These are phyloP conservation scores for Ogataea haglerorum DNA, from an alignment of 805 yeast species.

Conservation along the genomic window DNA sequence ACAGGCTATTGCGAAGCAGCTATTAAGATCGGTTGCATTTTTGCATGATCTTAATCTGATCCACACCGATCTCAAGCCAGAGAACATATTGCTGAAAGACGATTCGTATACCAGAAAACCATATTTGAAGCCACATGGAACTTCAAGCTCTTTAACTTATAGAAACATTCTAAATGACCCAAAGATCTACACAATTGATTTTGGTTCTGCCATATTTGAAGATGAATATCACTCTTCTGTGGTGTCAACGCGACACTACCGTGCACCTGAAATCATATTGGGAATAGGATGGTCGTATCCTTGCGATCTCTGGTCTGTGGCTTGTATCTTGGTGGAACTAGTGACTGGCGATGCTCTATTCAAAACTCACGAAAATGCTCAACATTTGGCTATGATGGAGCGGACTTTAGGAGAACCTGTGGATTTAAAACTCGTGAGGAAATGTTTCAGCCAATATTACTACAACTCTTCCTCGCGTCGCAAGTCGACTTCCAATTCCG, in stretches of 20 bases:
- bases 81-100: conserved; percentile 73
- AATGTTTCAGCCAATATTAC: conserved; percentile 29
- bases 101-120: conserved; percentile 42
- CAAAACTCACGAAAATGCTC: conserved; percentile 91
- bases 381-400: conserved; percentile 95
- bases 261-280: conserved; percentile 94
- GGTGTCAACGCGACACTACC: conserved; percentile 91
- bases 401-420: conserved; percentile 59
- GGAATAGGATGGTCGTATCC: conserved; percentile 98
- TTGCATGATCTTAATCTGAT: conserved; percentile 86
- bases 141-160: conserved; percentile 1
- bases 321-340: conserved; percentile 87
- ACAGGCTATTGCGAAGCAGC: conserved; percentile 82
- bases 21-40: conserved; percentile 80
- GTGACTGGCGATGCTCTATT: conserved; percentile 93
- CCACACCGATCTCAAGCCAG: conserved; percentile 97
- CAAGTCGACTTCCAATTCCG: conserved; percentile 14
- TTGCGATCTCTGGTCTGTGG: conserved; percentile 96
- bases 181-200: conserved; percentile 84
- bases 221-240: conserved; percentile 92
- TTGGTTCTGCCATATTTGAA: conserved; percentile 93
- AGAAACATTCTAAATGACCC: conserved; percentile 66
- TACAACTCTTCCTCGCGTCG: conserved; percentile 17
- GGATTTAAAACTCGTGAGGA: conserved; percentile 35
- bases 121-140: conserved; percentile 27